Percentiles rank a stretch among this genome's conserved stretches.
Conservation (phyloP, 139 green algal species). For the Limnomonas spitsbergensis region DNA sequence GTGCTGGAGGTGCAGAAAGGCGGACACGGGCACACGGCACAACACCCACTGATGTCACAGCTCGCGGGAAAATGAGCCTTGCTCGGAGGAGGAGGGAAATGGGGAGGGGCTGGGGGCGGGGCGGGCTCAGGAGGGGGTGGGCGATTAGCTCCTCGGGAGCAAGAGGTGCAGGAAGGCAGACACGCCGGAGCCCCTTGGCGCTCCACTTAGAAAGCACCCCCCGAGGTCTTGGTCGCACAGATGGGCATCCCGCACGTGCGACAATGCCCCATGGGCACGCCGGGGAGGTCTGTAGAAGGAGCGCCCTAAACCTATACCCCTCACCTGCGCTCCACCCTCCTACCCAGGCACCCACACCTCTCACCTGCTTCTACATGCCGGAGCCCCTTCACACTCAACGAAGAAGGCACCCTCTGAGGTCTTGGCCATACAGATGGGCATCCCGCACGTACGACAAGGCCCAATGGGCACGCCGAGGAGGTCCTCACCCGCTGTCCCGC, state of each 20-base stretch:
- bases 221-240: not conserved
- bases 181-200: not conserved
- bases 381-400: slow-evolving; percentile 1
- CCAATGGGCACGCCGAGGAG: no score
- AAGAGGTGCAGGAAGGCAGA: no score
- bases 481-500: no score
- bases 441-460: not conserved
- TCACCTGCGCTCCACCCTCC: no score
- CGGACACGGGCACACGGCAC: not conserved
- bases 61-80: slow-evolving; percentile 3
- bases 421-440: not conserved
- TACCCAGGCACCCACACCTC: no score
- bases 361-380: slow-evolving; percentile 2
- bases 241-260: not conserved
- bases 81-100: not conserved
- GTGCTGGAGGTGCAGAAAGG: not conserved
- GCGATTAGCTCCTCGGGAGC: no score
- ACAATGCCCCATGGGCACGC: not conserved
- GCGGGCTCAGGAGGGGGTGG: no score
- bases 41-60: not conserved
- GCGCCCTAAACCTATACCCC: no score
- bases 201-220: not conserved
- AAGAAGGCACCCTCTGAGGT: not conserved
- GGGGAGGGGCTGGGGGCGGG: not conserved
- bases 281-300: no score